A percentile compares a stretch with the other conserved stretches of the same genome.
These are phyloP conservation scores for Glebionis coronaria DNA, from an alignment of 129 eudicot species.

Conservation along the genomic window DNA sequence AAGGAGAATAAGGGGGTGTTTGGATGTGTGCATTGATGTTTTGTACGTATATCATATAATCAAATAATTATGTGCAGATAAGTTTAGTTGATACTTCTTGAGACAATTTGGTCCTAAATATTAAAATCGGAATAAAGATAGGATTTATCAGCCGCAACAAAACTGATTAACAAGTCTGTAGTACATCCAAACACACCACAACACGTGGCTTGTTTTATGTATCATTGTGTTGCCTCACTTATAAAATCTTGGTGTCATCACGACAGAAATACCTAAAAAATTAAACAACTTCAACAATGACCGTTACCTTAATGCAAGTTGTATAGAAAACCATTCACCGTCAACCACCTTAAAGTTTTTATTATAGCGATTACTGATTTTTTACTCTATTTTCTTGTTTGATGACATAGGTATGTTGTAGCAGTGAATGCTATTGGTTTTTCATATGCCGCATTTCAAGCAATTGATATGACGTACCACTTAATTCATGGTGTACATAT, in stretches of 20 bases:
- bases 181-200: not conserved
- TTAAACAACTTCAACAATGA: too few relatives aligned
- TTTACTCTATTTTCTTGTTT: not conserved
- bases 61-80: not conserved
- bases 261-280: too few relatives aligned
- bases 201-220: not conserved
- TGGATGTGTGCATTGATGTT: not conserved
- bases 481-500: slow-evolving; percentile 47
- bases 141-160: not conserved
- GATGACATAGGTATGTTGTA: slow-evolving; percentile 56
- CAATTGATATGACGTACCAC: slow-evolving; percentile 53
- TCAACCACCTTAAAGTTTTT: not conserved
- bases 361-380: not conserved
- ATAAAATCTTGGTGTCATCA: too few relatives aligned
- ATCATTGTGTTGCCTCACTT: not conserved
- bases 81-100: not conserved
- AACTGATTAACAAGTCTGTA: not conserved
- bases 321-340: not conserved
- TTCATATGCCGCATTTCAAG: slow-evolving; percentile 79
- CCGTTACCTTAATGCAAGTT: not conserved
- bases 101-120: not conserved
- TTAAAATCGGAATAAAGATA: not conserved
- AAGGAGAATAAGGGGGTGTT: slow-evolving; percentile 6
- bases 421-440: slow-evolving; percentile 67
- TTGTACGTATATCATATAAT: not conserved